These are phyloP conservation scores for Aphanomyces stellatus DNA, from an alignment of 352 stramenopile genomes.

Conservation along the genomic window DNA sequence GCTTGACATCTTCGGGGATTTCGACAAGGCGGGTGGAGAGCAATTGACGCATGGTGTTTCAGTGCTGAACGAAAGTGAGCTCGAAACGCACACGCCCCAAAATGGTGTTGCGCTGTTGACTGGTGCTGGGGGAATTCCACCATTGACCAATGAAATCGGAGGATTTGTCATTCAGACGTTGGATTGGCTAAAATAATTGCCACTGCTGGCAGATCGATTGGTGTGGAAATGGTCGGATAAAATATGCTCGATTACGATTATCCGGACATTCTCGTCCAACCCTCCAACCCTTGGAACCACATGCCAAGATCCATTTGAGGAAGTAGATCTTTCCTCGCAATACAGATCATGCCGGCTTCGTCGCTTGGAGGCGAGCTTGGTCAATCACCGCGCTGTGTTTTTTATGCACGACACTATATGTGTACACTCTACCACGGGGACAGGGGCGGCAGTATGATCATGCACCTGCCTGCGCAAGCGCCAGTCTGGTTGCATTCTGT, in stretches of 20 bases:
- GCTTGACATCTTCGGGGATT: slow-evolving; percentile 91
- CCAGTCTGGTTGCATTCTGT: not conserved
- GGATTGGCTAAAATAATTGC: not conserved
- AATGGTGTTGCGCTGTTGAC: not conserved
- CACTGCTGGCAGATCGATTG: not conserved
- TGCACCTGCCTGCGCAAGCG: not conserved
- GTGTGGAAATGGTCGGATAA: not conserved
- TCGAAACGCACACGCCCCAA: not conserved
- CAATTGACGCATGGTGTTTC: slow-evolving; percentile 78
- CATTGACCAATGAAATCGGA: not conserved
- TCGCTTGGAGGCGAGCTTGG: no score
- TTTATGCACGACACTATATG: not conserved
- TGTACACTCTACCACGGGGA: not conserved
- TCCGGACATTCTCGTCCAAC: not conserved
- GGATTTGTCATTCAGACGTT: not conserved
- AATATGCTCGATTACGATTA: not conserved
- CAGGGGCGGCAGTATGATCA: not conserved
- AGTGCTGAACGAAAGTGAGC: slow-evolving; percentile 20
- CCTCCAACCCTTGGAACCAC: not conserved
- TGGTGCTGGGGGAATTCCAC: slow-evolving; percentile 3
- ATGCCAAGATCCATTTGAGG: not conserved
- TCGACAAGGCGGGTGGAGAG: slow-evolving; percentile 90
- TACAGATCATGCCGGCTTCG: not conserved
- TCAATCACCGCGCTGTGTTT: no score
- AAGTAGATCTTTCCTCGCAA: not conserved